These are phyloP conservation scores for Tetragonia tetragonoides DNA, from an alignment of 148 eudicot genomes.

Conservation along the genomic window DNA sequence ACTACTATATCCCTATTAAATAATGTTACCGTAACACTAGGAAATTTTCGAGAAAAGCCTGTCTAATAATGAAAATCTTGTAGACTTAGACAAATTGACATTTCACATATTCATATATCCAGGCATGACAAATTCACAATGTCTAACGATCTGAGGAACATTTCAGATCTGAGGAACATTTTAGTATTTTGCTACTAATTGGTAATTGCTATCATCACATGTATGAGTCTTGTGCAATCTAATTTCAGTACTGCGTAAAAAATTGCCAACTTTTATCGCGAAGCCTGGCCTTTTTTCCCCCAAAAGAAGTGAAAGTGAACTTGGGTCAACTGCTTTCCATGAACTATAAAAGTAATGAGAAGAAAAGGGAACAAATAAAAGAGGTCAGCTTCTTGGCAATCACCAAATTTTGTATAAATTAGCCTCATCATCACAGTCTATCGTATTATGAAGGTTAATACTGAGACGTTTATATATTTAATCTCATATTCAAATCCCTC, in stretches of 20 bases:
- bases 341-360: slow-evolving; percentile 17
- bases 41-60: too few species aligned
- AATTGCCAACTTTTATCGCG: not conserved
- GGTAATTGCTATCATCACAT: slow-evolving; percentile 15
- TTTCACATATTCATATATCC: not conserved
- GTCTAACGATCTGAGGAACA: not conserved
- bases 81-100: too few species aligned
- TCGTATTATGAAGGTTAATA: too few species aligned
- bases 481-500: too few species aligned
- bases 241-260: not conserved
- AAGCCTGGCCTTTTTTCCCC: not conserved
- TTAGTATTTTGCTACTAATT: not conserved
- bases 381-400: slow-evolving; percentile 10
- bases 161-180: not conserved
- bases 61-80: too few species aligned
- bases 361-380: not conserved
- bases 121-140: not conserved
- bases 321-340: slow-evolving; percentile 27
- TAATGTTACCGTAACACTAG: too few species aligned
- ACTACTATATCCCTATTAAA: too few species aligned
- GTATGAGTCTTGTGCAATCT: slow-evolving; percentile 21
- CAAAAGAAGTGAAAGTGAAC: slow-evolving; percentile 24
- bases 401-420: slow-evolving; percentile 11
- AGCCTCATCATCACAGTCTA: too few species aligned
- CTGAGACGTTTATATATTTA: too few species aligned